Evolutionary conservation across 2,329 filamentous ascomycete species (phyloP), one percentile per base, ranked within the genome.

Genomic region (Talaromyces sp.): DNA sequence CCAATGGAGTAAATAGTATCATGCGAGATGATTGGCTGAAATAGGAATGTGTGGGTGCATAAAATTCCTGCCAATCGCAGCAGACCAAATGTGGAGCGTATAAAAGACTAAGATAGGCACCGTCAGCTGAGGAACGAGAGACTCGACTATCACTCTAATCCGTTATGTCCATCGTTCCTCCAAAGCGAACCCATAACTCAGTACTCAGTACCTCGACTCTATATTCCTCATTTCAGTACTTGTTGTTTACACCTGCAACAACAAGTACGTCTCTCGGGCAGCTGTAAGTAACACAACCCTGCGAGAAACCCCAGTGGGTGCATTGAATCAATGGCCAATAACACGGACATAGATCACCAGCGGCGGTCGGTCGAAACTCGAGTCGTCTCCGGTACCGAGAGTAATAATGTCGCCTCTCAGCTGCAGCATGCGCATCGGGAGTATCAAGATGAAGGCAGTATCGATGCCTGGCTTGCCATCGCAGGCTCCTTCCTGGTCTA

Each of bases 401-500:
- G 30, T 10, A 34, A 34, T 10, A 12, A 34, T 34, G 5, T 23
- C n/a, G n/a, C 18, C 42, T 5, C 5, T 47, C 42, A 23, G 42
- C 42, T 8, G 42, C 42, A 54, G 27, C 27, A 54, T 16, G 30
- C 18, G 42, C 42, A 47, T 23, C 42, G 8, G 18, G 2, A 47
- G 12, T 12, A 9, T 34, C 6, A 34, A 34, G 33, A 34, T 34
- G 51, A 54, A 54, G 30, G 51, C n/a, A 33, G 51, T 54, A 9
- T 31, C n/a, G 23, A 18, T 10, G 51, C 51, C 6, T 54, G 23
- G 51, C 51, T 54, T 28, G 51, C 51, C 16, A 33, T 54, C 12
- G 23, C 51, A 28, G 51, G 51, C n/a, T 54, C 51, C 10, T 54
- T 54, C 51, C 51, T 54, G n/a, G 27, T 54, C n/a, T 54, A 54